Percentiles rank a stretch among this genome's conserved stretches.
These are phyloP conservation scores for Ogataea hybrid DNA, from an alignment of 1,139 yeast species.

Conservation along the genomic window DNA sequence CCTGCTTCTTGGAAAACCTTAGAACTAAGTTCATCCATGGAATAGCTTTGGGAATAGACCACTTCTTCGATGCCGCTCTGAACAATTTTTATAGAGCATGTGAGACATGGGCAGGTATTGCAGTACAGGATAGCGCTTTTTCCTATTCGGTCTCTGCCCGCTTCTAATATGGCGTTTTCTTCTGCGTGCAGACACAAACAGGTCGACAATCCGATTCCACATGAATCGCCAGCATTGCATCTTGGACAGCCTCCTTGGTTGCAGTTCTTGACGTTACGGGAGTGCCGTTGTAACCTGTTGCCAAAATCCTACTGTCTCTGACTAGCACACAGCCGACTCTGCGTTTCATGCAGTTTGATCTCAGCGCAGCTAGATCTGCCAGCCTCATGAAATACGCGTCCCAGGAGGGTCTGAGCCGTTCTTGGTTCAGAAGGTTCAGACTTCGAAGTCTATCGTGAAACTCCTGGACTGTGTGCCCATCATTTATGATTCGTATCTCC, in stretches of 20 bases:
- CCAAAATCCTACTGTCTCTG: conserved; percentile 78
- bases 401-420: conserved; percentile 90
- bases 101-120: conserved; percentile 95
- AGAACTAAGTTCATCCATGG: conserved; percentile 81
- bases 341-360: conserved; percentile 96
- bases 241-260: conserved; percentile 94
- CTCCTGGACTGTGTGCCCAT: conserved; percentile 45
- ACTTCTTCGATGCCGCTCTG: conserved; percentile 91
- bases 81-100: conserved; percentile 92
- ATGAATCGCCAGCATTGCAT: conserved; percentile 64
- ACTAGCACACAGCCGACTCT: conserved; percentile 96
- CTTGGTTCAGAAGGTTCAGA: conserved; percentile 51
- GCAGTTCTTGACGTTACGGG: conserved; percentile 81
- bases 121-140: conserved; percentile 68
- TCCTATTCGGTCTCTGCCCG: conserved; percentile 89
- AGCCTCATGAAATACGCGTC: conserved; percentile 91
- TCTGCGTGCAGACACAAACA: conserved; percentile 96
- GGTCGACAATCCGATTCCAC: conserved; percentile 72
- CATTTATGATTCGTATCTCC: conserved; percentile 60
- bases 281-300: conserved; percentile 98
- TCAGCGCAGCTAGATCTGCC: conserved; percentile 87
- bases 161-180: conserved; percentile 91
- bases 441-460: conserved; percentile 51
- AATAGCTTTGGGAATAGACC: conserved; percentile 89
- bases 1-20: conserved; percentile 73